Conservation (phyloP, 208 protist genomes). For the Acanthamoeba triangularis region DNA sequence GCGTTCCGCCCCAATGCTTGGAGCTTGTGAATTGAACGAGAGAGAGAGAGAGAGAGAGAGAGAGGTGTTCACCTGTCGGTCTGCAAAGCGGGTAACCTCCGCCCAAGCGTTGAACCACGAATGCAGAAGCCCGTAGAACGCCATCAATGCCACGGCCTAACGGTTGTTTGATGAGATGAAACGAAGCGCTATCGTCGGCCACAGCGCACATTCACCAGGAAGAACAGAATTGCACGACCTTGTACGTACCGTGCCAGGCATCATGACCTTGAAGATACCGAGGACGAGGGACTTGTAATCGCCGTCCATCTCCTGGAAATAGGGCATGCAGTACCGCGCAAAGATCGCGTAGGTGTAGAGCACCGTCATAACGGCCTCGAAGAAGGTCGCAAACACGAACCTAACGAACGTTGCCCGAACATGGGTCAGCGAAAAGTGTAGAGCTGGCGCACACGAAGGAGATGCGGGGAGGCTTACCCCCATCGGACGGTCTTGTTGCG, state of each 20-base stretch:
- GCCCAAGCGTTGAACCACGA: conserved; percentile 67
- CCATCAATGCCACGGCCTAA: conserved; percentile 62
- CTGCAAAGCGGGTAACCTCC: conserved; percentile 74
- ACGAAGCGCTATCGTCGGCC: background rate
- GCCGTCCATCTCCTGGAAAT: conserved; percentile 57
- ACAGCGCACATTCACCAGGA: background rate
- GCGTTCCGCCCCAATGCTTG: background rate
- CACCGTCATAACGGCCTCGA: conserved; percentile 66
- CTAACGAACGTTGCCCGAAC: background rate
- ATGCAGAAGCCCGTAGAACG: conserved; percentile 48
- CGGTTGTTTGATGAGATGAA: no score
- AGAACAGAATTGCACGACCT: background rate
- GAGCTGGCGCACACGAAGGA: background rate
- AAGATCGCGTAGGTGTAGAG: conserved; percentile 74
- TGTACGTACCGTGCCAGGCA: conserved; percentile 59
- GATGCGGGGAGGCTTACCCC: background rate
- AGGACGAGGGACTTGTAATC: conserved; percentile 63
- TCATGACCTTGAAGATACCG: conserved; percentile 74
- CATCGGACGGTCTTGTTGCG: conserved; percentile 66
- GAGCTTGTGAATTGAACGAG: background rate
- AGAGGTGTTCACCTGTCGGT: conserved; percentile 42
- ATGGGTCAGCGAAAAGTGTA: background rate
- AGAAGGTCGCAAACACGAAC: conserved; percentile 64
- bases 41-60: no score
- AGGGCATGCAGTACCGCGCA: conserved; percentile 69